Evolutionary conservation across 2,329 filamentous ascomycete species (phyloP), one percentile per base, ranked within the genome.

Genomic region (Paraconiothyrium brasiliense): DNA sequence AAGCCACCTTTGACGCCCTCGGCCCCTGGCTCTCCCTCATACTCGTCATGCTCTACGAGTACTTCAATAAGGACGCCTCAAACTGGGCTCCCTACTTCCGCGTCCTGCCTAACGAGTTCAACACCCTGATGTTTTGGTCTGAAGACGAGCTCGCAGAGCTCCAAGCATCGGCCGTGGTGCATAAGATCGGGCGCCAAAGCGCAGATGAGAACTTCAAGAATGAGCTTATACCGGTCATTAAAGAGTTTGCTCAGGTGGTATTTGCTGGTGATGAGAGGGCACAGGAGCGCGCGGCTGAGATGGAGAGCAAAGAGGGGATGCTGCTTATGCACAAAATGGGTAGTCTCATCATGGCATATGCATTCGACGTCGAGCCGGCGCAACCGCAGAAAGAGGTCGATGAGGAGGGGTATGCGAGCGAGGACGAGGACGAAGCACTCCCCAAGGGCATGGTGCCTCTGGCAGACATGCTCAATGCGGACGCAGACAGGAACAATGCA

Each of bases 41-140:
- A 63, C 83, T 97, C 22, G 86, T 91, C 63, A 89, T 97, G 86
- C 86, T 96, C 54, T 92, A 92, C 78, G 93, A 97, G 80, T 83
- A 84, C 63, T 84, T 89, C 77, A 76, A 81, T 54, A 82, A 88
- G 78, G 54, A 81, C 70, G 62, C 79, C 0, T 96, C 93, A 1
- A 80, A 79, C 9, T 97, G 93, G 93, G 87, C 88, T 66, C 84
- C 89, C 0, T 97, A 97, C 77, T 89, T 97, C 67, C 84, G 89
- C 60, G 83, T 97, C 22, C 84, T 97, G 5, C 93, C 93, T 2
- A 62, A 69, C 14, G 66, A 74, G 35, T 97, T 97, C 73, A 87
- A 95, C 76, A 96, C 92, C 2, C 85, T 94, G 66, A 97, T 97
- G 91, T 97, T 94, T 80, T 97, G 94, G 94, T 82, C 86, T 1